These are phyloP conservation scores for Kuraishia ogatae DNA, from an alignment of 805 yeast species.

Conservation along the genomic window DNA sequence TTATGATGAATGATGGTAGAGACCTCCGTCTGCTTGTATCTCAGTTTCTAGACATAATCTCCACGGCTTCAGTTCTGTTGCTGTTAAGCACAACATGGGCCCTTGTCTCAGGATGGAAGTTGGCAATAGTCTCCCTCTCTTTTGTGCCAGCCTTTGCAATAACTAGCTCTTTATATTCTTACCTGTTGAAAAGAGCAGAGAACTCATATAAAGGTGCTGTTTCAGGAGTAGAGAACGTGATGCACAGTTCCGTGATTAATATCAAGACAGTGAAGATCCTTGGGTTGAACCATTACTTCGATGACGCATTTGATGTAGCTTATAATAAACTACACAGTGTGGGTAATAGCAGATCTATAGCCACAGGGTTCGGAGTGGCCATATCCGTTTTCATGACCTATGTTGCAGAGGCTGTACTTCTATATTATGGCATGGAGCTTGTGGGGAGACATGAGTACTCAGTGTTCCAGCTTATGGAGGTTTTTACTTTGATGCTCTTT, in stretches of 20 bases:
- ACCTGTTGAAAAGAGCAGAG: conserved; percentile 45
- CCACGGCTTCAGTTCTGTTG: conserved; percentile 46
- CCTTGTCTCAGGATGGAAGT: conserved; percentile 70
- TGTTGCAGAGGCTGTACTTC: conserved; percentile 60
- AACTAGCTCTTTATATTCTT: conserved; percentile 44
- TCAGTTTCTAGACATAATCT: conserved; percentile 46
- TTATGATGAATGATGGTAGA: conserved; percentile 74
- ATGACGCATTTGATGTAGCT: conserved; percentile 19
- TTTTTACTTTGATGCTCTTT: conserved; percentile 65
- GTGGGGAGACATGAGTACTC: conserved; percentile 51
- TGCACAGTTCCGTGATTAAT: conserved; percentile 46
- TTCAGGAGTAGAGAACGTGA: conserved; percentile 41
- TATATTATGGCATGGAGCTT: conserved; percentile 74
- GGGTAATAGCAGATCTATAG: conserved; percentile 44
- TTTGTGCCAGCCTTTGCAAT: conserved; percentile 57
- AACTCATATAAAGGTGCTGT: conserved; percentile 47
- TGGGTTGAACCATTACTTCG: conserved; percentile 42
- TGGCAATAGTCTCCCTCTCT: conserved; percentile 75
- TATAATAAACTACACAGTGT: conserved; percentile 20
- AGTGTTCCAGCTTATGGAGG: conserved; percentile 51
- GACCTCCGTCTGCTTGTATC: conserved; percentile 63
- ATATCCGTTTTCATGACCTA: conserved; percentile 43
- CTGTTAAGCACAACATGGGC: conserved; percentile 72
- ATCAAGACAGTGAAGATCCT: conserved; percentile 58
- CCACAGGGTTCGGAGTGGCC: conserved; percentile 63